Base-by-base conservation (phyloP, 2,329 filamentous ascomycete species). In the Aspergillus fijiensis region DNA sequence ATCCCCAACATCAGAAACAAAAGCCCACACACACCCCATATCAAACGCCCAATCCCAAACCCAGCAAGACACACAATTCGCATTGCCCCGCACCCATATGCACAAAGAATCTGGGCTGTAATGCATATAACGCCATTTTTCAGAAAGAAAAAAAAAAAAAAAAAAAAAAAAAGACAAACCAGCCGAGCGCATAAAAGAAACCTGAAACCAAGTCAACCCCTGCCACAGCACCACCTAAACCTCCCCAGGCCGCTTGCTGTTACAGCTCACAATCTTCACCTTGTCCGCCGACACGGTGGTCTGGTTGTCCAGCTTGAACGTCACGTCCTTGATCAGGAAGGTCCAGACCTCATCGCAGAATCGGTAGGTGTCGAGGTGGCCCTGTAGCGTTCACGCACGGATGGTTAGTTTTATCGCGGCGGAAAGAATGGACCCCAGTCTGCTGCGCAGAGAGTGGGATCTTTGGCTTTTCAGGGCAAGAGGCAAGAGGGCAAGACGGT, bases 261-360 rank as follows among this genome's bases (percentile, higher is more conserved):
- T 96, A 79, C 94, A 98, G 79, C 91, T 96, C 53, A 99, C 95
- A 68, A 99, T 99, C 87, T 98, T 98, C 78, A 99, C 91, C 76
- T 92, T 94, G 74, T 97, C 94, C 21, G 93, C 92, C 42, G 85
- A 81, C 14, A 98, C 87, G 0, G 86, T 85, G 62, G 87, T 85
- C 59, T 85, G 86, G 67, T 89, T 91, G 69, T 98, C 94, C 81
- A 98, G 89, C 81, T 99, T 99, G 82, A 99, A 98, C n/a, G 89
- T 92, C 58, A 98, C 93, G 67, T 98, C 95, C 79, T 97, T 97
- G 79, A 99, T 96, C 60, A 99, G 85, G 77, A 99, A 99, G 1
- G 95, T 99, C 95, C 95, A 99, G 60, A 99, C 95, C 80, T 99
- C 95, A 79, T 99, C 95, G 81, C 95, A 99, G 84, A 99, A 99